Base-by-base conservation (phyloP, 106 monocot species). In the Agapanthus africanus region DNA sequence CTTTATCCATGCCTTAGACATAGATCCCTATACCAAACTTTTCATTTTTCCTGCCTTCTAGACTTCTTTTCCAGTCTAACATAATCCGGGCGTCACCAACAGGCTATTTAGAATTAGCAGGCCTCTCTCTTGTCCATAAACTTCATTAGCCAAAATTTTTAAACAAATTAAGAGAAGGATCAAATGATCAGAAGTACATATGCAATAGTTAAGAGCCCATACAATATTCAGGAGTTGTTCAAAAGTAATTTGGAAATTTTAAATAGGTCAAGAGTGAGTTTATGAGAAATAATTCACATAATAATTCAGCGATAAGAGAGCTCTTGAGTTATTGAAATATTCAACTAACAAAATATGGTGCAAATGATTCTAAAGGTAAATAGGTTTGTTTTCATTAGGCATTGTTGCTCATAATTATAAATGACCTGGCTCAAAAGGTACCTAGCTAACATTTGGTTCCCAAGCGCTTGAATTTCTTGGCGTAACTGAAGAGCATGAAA, bases 401-500 rank as follows among this genome's bases (percentile, higher is more conserved):
- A 28, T 2, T 66, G 16, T 35, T 19, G 65, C 10, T 40, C 4
- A 40, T 40, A 65, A 40, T 13, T 11, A 23, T 7, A 40, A n/a
- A 56, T 56, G 18, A 65, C 65, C 25, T 42, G 10, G 35, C 68
- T 67, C n/a, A 50, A 71, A 26, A n/a, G 11, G 19, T 79, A 89
- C 94, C 90, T 94, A 7, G 77, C 73, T 30, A 95, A 60, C 15
- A 95, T 88, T 69, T 60, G 68, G 26, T 81, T 81, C 37, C 88
- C 91, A 79, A 85, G 85, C 18, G 77, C 85, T 66, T 75, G 76
- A 73, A 95, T 83, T 79, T 95, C 88, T 66, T 77, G 73, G 21
- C 88, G 88, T 40, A 95, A 95, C 44, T 91, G 83, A 71, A 95
- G 82, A 40, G 91, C 91, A 79, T 81, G 77, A 71, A 95, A 95